Conservation (phyloP, 2,329 filamentous ascomycete genomes). For the Pseudonectria buxi region DNA sequence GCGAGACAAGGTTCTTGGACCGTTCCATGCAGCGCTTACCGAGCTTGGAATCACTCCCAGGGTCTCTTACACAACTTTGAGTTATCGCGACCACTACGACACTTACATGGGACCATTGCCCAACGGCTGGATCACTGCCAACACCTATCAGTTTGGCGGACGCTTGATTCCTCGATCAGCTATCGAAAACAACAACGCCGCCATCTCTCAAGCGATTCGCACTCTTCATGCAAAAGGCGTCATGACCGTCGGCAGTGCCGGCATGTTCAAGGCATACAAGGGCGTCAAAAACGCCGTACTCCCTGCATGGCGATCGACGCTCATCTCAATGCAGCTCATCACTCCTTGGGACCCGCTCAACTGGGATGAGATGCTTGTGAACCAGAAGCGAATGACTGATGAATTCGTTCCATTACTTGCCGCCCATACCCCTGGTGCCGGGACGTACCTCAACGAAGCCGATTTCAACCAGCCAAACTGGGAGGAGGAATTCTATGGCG, state of each 20-base stretch:
- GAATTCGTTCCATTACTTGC: slow-evolving; percentile 20
- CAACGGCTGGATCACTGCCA: slow-evolving; percentile 26
- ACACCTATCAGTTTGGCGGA: slow-evolving; percentile 29
- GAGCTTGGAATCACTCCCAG: slow-evolving; percentile 8
- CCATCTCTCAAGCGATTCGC: slow-evolving; percentile 6
- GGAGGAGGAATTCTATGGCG: slow-evolving; percentile 39
- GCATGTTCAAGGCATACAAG: slow-evolving; percentile 21
- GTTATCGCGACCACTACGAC: slow-evolving; percentile 35
- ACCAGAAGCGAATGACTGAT: slow-evolving; percentile 25
- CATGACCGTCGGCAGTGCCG: slow-evolving; percentile 22
- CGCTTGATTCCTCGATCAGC: slow-evolving; percentile 33
- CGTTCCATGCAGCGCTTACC: slow-evolving; percentile 11
- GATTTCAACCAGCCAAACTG: slow-evolving; percentile 38
- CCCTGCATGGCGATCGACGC: slow-evolving; percentile 33
- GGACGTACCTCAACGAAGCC: slow-evolving; percentile 46
- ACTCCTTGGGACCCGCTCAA: slow-evolving; percentile 22
- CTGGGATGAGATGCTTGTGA: slow-evolving; percentile 23
- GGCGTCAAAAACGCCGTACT: slow-evolving; percentile 29
- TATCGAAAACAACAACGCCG: slow-evolving; percentile 15
- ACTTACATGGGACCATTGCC: slow-evolving; percentile 36
- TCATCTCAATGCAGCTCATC: slow-evolving; percentile 24
- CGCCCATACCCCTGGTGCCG: slow-evolving; percentile 33
- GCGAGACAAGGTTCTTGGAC: slow-evolving; percentile 32
- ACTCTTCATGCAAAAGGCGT: slow-evolving; percentile 15
- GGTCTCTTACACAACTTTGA: slow-evolving; percentile 15